Evolutionary conservation across 2,329 filamentous ascomycete genomes (phyloP), one percentile per base, ranked within the genome.

Genomic region (Xylogone sp.): DNA sequence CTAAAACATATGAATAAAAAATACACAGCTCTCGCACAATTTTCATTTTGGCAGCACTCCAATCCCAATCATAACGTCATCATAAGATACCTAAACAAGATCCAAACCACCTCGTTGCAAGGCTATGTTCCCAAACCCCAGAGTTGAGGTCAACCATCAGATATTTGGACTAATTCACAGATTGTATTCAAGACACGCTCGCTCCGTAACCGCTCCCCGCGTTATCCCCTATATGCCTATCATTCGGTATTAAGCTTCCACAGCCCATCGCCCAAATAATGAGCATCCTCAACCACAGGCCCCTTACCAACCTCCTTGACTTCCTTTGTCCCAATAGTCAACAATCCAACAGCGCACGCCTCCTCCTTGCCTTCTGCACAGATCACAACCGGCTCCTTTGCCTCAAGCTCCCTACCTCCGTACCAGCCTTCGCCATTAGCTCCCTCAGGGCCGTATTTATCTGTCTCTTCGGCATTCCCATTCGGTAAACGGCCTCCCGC

Each of bases 231-330:
- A 4, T 16, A 7, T 13, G 6, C 34, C 12, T 39, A 39, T 31
- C 45, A 53, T 7, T 66, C 64, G 5, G 63, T 65, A 43, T 56
- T 58, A 53, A 68, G 55, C 50, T 55, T 88, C 94, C 94, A 99
- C 61, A 99, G 73, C 18, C 93, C 94, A 75, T 99, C 94, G 0
- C 94, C 94, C 49, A 97, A 69, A 74, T 87, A 97, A 78, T 99
- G 94, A 27, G 90, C 90, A 55, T 91, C 87, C 75, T 97, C 93
- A 60, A 97, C 89, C 16, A 92, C 94, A 5, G 92, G 88, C 0
- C 94, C 94, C 75, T 97, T 97, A 59, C 90, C 91, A 74, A 93
- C 93, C 59, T 84, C 86, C 81, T 94, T 96, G 68, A 96, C 92
- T 71, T 97, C 91, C 70, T 86, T 85, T 0, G 94, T 97, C 2